phyloP scores from a whole-genome alignment of 495 filamentous ascomycete genomes.

The Halenospora varia region DNA sequence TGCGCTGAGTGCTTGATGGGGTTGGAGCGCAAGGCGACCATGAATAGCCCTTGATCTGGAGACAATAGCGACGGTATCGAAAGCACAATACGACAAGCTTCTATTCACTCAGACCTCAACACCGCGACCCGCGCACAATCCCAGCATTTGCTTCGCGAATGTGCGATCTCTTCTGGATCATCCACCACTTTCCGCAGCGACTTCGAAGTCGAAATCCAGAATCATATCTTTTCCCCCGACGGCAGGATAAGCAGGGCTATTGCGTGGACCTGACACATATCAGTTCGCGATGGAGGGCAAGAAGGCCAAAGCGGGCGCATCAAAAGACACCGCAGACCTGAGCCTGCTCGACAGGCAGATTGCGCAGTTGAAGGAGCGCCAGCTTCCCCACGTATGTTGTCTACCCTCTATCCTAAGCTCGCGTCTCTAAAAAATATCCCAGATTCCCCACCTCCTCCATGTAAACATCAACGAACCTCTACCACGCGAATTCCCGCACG shows the following conservation, averaged over 20 bases:
- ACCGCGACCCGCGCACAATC: not conserved
- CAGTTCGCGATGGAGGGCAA: conserved; percentile 18
- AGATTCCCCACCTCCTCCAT: conserved; percentile 24
- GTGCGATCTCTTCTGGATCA: not conserved
- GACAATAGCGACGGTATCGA: not conserved
- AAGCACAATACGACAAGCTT: not conserved
- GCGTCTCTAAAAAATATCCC: not conserved
- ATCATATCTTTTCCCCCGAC: not conserved
- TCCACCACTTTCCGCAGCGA: not conserved
- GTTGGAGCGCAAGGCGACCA: conserved; percentile 12
- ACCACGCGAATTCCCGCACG: conserved; percentile 10
- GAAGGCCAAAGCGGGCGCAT: conserved; percentile 7
- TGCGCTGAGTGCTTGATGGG: conserved; percentile 8
- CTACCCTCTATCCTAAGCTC: not conserved
- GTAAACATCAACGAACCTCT: conserved; percentile 16
- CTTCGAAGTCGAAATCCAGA: not conserved
- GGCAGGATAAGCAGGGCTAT: not conserved
- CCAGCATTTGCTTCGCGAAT: not conserved
- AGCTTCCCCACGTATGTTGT: conserved; percentile 21
- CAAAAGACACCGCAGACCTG: not conserved
- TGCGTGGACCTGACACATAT: not conserved
- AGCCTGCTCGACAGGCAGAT: conserved; percentile 15
- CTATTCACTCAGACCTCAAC: not conserved
- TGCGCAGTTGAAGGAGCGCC: conserved; percentile 4
- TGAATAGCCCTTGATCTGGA: conserved; percentile 9